phyloP scores from a whole-genome alignment of 2,329 filamentous ascomycete species.

The Neonectria sp. region DNA sequence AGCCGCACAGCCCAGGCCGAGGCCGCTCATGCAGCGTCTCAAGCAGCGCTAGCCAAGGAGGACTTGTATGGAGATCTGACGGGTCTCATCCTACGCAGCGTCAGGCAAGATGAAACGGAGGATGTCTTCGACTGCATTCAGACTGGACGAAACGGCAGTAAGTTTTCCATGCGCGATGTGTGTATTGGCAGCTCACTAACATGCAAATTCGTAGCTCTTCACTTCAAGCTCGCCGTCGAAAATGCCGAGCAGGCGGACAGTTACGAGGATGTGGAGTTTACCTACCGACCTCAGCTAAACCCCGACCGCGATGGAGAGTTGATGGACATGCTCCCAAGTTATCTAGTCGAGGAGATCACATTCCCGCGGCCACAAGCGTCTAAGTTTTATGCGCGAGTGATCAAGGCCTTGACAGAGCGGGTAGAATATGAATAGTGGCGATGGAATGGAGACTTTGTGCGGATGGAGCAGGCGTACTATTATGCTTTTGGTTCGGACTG shows the following conservation, averaged over 20 bases:
- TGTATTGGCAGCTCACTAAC: slow-evolving; percentile 32
- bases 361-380: slow-evolving; percentile 88
- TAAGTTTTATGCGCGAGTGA: slow-evolving; percentile 90
- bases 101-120: slow-evolving; percentile 81
- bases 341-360: slow-evolving; percentile 89
- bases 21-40: slow-evolving; percentile 77
- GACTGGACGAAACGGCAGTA: slow-evolving; percentile 95
- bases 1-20: slow-evolving; percentile 64
- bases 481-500: slow-evolving; percentile 25
- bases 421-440: slow-evolving; percentile 29
- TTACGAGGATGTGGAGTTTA: slow-evolving; percentile 87
- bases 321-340: slow-evolving; percentile 89
- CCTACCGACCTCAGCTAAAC: slow-evolving; percentile 89
- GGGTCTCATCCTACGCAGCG: slow-evolving; percentile 84
- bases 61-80: slow-evolving; percentile 93
- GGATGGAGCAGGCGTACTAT: slow-evolving; percentile 22
- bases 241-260: slow-evolving; percentile 71
- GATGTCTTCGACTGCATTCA: slow-evolving; percentile 95
- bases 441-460: slow-evolving; percentile 12
- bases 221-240: slow-evolving; percentile 88
- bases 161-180: slow-evolving; percentile 60
- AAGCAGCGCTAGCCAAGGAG: slow-evolving; percentile 86
- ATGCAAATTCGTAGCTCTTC: slow-evolving; percentile 74
- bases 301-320: slow-evolving; percentile 81
- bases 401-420: slow-evolving; percentile 81